Base-by-base conservation (phyloP, 306 rosid genomes). In the Vigna angularis region DNA sequence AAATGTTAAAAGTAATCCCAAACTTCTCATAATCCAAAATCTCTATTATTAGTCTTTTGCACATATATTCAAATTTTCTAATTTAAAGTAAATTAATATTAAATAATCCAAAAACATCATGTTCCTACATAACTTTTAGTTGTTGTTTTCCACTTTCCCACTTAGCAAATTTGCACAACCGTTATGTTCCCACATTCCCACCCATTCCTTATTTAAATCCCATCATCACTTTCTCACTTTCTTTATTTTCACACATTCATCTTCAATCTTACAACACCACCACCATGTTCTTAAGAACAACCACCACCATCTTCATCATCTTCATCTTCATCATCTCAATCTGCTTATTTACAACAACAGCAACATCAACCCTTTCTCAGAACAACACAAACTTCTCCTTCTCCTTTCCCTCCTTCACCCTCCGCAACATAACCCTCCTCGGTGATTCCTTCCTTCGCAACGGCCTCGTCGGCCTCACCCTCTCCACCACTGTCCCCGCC, bases 391-490 rank as follows among this genome's bases (percentile, higher is more conserved):
- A 28, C 26, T 9, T 24, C 3, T 16, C 12, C 17, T 85, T 94
- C 68, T 80, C 57, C 48, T 89, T 95, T 87, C 58, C 77, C 7
- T 85, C 90, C 36, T 95, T 95, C 88, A 78, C 81, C 3, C 84
- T 91, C 78, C 85, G 98, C 40, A 92, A 95, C 89, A 87, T 95
- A 63, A 90, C 96, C 24, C 91, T 95, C 73, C 87, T 92, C 17
- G 98, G 97, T 44, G 97, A 91, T 72, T 92, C 98, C 20, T 86
- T 87, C 56, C 91, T 95, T 89, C 85, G 86, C 13, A 71, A 86
- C 28, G 97, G 98, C 40, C 45, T 85, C 1, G 56, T 95, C 3
- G 97, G 98, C 14, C 94, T 92, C 82, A 92, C 98, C 11, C 70
- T 82, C 28, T 83, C 91, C 76, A 78, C 87, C 79, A 75, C 84